Percentiles rank a stretch among this genome's conserved stretches.
phyloP scores from a whole-genome alignment of 768 basidiomycete genomes.

The Kwoniella newhampshirensis region DNA sequence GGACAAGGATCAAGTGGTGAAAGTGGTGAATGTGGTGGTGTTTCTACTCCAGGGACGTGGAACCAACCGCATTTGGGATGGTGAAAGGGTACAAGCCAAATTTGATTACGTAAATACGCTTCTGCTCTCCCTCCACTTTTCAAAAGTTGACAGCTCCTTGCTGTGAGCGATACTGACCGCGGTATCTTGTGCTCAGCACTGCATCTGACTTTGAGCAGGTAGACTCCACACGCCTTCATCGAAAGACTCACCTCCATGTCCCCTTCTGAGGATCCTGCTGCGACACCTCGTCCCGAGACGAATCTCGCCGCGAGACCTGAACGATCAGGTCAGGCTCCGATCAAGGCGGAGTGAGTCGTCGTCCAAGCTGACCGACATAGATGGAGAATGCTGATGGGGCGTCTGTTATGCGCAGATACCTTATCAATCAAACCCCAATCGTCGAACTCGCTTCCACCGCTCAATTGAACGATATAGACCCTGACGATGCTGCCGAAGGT shows the following conservation, averaged over 20 bases:
- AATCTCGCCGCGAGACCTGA: conserved; percentile 21
- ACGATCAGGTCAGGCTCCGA: conserved; percentile 33
- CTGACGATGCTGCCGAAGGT: conserved; percentile 44
- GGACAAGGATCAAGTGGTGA: conserved; percentile 5
- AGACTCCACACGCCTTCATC: too few species aligned
- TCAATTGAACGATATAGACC: conserved; percentile 29
- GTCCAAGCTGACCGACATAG: background rate
- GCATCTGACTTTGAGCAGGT: too few species aligned
- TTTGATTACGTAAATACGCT: conserved; percentile 6
- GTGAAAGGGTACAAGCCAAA: too few species aligned
- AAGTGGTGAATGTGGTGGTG: conserved; percentile 1
- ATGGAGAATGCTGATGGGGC: too few species aligned
- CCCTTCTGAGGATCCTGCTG: conserved; percentile 15
- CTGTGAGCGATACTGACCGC: background rate
- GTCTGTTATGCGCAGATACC: conserved; percentile 23
- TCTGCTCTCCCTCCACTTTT: background rate
- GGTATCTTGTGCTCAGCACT: too few species aligned
- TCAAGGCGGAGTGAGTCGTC: conserved; percentile 51
- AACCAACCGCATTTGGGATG: conserved; percentile 2
- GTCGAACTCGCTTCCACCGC: conserved; percentile 19
- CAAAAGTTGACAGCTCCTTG: background rate
- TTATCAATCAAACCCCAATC: conserved; percentile 18
- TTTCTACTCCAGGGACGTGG: background rate
- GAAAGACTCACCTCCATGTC: too few species aligned
- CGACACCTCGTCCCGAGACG: conserved; percentile 36